Conservation (phyloP, 345 rosid species). For the Gossypium raimondii region DNA sequence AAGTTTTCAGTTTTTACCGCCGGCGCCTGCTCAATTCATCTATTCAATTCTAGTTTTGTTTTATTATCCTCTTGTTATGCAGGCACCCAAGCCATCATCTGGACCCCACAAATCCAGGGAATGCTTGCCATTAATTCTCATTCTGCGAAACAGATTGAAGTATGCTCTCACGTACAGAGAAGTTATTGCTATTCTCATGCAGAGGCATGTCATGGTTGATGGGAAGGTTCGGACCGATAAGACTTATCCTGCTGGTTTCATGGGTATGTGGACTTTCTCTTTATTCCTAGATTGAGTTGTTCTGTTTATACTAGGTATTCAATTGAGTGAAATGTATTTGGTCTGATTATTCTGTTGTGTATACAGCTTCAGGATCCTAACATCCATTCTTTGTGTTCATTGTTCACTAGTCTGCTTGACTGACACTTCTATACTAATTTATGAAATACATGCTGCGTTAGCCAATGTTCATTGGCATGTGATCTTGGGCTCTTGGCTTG, state of each 20-base stretch:
- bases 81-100: conserved; percentile 95
- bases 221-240: conserved; percentile 80
- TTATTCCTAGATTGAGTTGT: not conserved
- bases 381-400: not conserved
- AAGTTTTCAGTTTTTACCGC: not conserved
- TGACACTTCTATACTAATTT: not conserved
- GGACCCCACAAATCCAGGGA: conserved; percentile 91
- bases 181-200: conserved; percentile 70
- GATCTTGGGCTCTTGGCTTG: not conserved
- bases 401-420: not conserved
- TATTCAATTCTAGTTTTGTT: not conserved
- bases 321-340: not conserved
- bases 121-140: conserved; percentile 65
- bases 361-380: not conserved
- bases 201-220: conserved; percentile 74
- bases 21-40: not conserved
- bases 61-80: not conserved
- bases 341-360: not conserved
- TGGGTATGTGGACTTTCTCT: conserved; percentile 47
- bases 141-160: conserved; percentile 70
- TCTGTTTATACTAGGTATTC: not conserved
- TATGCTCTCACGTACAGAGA: conserved; percentile 68
- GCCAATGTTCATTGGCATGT: not conserved
- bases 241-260: conserved; percentile 86
- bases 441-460: not conserved